Evolutionary conservation across 2,329 filamentous ascomycete species (phyloP).

Genomic region (Pseudocercospora crystallina): DNA sequence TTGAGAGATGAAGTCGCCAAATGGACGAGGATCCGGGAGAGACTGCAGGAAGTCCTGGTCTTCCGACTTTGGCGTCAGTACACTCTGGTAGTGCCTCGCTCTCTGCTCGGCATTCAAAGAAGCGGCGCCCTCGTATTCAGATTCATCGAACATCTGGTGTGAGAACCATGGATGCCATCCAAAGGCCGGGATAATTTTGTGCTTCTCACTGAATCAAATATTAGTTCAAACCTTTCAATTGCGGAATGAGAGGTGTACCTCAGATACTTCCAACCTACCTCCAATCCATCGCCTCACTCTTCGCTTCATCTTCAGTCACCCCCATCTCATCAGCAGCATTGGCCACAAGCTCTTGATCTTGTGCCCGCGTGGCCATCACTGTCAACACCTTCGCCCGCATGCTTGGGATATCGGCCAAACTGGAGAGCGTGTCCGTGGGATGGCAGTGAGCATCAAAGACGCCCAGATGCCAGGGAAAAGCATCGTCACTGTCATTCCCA

Average conservation of each 20-base stretch:
- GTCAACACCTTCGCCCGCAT: slow-evolving; percentile 69
- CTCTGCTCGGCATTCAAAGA: slow-evolving; percentile 44
- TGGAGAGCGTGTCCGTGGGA: slow-evolving; percentile 73
- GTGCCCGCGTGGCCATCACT: slow-evolving; percentile 72
- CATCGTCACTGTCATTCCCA: slow-evolving; percentile 14
- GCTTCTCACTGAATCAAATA: slow-evolving; percentile 26
- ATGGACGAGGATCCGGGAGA: slow-evolving; percentile 61
- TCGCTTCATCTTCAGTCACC: slow-evolving; percentile 36
- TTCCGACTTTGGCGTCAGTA: slow-evolving; percentile 59
- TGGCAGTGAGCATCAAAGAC: slow-evolving; percentile 82
- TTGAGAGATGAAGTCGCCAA: slow-evolving; percentile 59
- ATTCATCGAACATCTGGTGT: slow-evolving; percentile 69
- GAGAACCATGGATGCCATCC: slow-evolving; percentile 90
- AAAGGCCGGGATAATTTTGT: slow-evolving; percentile 67
- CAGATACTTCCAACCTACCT: slow-evolving; percentile 34
- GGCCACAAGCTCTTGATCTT: slow-evolving; percentile 73
- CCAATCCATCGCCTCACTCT: slow-evolving; percentile 25
- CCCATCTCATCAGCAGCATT: slow-evolving; percentile 58
- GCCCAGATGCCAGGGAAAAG: slow-evolving; percentile 68
- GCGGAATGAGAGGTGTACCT: not conserved
- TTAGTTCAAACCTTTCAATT: not conserved
- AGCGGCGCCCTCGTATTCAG: slow-evolving; percentile 32
- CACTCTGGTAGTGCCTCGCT: slow-evolving; percentile 63
- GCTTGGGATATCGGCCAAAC: slow-evolving; percentile 55
- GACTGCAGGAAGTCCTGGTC: slow-evolving; percentile 49